Conservation (phyloP, 1,139 yeast species). For the Blastobotrys indianensis region DNA sequence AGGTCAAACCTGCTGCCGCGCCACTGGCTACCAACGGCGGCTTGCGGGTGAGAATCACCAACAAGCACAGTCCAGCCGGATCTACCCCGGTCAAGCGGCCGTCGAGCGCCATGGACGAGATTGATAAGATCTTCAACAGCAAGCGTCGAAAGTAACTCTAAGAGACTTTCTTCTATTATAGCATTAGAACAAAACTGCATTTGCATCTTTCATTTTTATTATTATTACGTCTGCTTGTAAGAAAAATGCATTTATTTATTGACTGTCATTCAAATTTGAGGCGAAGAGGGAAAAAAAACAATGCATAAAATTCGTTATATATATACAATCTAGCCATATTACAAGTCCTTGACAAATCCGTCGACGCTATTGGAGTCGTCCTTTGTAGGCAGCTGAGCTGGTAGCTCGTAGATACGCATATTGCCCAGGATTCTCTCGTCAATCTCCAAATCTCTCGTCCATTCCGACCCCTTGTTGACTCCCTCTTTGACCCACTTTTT, state of each 20-base stretch:
- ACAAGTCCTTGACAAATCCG: neutral
- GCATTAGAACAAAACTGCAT: neutral
- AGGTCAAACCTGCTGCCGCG: constrained; percentile 13
- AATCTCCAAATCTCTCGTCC: constrained; percentile 71
- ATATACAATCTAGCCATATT: neutral
- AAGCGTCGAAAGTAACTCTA: constrained; percentile 6
- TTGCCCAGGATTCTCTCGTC: constrained; percentile 61
- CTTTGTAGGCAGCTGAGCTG: neutral
- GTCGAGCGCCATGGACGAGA: constrained; percentile 9
- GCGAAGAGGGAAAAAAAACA: no score
- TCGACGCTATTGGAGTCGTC: neutral
- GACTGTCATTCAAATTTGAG: no score
- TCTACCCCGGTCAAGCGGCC: neutral
- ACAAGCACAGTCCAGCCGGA: neutral
- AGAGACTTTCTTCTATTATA: constrained; percentile 1
- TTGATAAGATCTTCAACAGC: constrained; percentile 10
- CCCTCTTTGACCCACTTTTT: constrained; percentile 74
- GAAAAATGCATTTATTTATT: no score
- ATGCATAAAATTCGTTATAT: no score
- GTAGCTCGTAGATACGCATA: constrained; percentile 48
- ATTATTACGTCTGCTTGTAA: no score
- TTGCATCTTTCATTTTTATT: no score
- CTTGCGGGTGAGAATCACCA: neutral
- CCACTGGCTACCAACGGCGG: neutral
- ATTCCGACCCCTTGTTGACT: constrained; percentile 65